These are phyloP conservation scores for Lepiota subincarnata DNA, from an alignment of 768 basidiomycete genomes.

Conservation along the genomic window DNA sequence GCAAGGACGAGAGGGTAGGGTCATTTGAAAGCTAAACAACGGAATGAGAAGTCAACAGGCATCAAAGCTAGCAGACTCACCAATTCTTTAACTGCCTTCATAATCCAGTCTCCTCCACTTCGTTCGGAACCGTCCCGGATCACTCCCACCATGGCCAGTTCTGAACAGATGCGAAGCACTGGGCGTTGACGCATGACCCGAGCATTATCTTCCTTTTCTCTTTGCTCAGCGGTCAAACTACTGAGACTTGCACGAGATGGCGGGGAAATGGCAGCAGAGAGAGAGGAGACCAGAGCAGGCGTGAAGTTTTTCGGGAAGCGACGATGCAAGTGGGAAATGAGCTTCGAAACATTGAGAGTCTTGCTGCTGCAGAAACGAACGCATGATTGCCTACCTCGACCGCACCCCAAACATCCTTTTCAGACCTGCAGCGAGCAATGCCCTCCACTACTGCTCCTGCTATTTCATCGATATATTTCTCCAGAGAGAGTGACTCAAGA, in stretches of 20 bases:
- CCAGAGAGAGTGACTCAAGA: constrained; percentile 82
- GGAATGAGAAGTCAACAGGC: constrained; percentile 10
- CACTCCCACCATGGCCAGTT: constrained; percentile 84
- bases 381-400: constrained; percentile 64
- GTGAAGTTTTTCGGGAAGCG: constrained; percentile 83
- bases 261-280: constrained; percentile 55
- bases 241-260: constrained; percentile 55
- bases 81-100: constrained; percentile 80
- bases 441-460: constrained; percentile 86
- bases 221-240: constrained; percentile 66
- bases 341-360: constrained; percentile 37
- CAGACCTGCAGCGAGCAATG: constrained; percentile 80
- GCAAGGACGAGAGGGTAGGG: constrained; percentile 80
- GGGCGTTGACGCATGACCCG: constrained; percentile 82
- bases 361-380: constrained; percentile 2
- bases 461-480: constrained; percentile 96
- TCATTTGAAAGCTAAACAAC: constrained; percentile 76
- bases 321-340: constrained; percentile 84
- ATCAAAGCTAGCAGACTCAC: constrained; percentile 39
- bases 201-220: constrained; percentile 86
- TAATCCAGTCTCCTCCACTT: constrained; percentile 87
- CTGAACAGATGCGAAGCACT: constrained; percentile 80
- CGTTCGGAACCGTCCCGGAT: constrained; percentile 66
- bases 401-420: constrained; percentile 87
- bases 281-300: constrained; percentile 56